A percentile compares a stretch with the other conserved stretches of the same genome.
These are phyloP conservation scores for Sesbania bispinosa DNA, from an alignment of 306 rosid species.

Conservation along the genomic window DNA sequence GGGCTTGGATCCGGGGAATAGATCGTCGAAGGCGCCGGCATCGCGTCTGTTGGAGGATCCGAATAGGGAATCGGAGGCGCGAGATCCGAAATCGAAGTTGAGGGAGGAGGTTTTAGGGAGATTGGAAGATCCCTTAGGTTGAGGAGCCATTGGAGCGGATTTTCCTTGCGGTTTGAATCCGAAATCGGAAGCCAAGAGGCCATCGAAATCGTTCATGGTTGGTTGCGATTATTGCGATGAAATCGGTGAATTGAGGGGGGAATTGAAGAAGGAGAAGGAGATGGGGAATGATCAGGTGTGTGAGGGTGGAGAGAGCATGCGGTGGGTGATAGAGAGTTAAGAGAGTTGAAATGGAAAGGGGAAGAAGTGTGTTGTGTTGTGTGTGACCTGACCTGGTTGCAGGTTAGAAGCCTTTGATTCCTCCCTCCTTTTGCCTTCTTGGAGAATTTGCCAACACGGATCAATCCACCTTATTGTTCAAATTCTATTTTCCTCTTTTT, in stretches of 20 bases:
- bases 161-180: slow-evolving; percentile 82
- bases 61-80: slow-evolving; percentile 45
- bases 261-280: not conserved
- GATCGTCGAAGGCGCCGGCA: slow-evolving; percentile 43
- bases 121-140: slow-evolving; percentile 45
- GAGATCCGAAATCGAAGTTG: slow-evolving; percentile 64
- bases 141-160: slow-evolving; percentile 76
- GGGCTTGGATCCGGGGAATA: slow-evolving; percentile 54
- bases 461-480: not conserved
- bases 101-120: slow-evolving; percentile 15
- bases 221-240: not conserved
- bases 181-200: slow-evolving; percentile 67
- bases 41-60: slow-evolving; percentile 49
- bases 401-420: not conserved
- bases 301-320: slow-evolving; percentile 26
- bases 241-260: not conserved
- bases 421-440: not conserved
- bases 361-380: too few relatives aligned
- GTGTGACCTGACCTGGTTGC: not conserved
- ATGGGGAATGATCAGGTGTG: slow-evolving; percentile 22
- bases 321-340: not conserved
- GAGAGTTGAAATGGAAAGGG: not conserved
- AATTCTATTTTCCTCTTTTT: not conserved
- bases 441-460: too few relatives aligned
- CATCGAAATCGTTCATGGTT: slow-evolving; percentile 91